These are phyloP conservation scores for Pelargonium nanum DNA, from an alignment of 345 rosid genomes.

Conservation along the genomic window DNA sequence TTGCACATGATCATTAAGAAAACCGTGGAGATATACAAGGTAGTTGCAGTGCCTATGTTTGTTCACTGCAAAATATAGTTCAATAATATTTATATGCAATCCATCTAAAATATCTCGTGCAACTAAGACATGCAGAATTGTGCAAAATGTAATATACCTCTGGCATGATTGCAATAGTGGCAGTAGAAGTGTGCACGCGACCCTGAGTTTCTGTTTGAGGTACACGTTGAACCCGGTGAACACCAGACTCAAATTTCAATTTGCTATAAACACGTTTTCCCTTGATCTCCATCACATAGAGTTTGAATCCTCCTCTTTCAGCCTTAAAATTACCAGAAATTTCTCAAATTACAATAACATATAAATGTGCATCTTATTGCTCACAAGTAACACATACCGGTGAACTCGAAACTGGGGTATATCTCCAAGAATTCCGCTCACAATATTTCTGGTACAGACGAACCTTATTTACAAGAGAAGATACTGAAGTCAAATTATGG, in stretches of 20 bases:
- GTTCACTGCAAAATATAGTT: neutral
- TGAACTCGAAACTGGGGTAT: slow-evolving; percentile 52
- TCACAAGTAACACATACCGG: slow-evolving; percentile 38
- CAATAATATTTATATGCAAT: no score
- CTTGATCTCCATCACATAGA: slow-evolving; percentile 82
- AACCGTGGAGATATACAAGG: neutral
- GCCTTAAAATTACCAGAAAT: slow-evolving; percentile 38
- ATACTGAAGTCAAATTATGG: slow-evolving; percentile 8
- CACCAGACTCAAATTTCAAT: slow-evolving; percentile 90
- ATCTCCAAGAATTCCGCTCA: slow-evolving; percentile 75
- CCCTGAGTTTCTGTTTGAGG: slow-evolving; percentile 97
- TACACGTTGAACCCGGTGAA: slow-evolving; percentile 90
- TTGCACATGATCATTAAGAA: no score
- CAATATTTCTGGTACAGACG: slow-evolving; percentile 86
- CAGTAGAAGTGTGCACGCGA: slow-evolving; percentile 94
- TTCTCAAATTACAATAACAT: slow-evolving; percentile 3
- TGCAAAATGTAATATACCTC: slow-evolving; percentile 39
- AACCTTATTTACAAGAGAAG: slow-evolving; percentile 32
- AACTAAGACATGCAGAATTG: neutral
- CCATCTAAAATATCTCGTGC: neutral
- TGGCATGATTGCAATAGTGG: slow-evolving; percentile 97
- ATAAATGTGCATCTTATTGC: slow-evolving; percentile 2
- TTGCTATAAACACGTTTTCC: slow-evolving; percentile 88
- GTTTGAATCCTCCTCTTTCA: slow-evolving; percentile 92
- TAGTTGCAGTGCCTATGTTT: neutral